These are phyloP conservation scores for Sclerotinia minor DNA, from an alignment of 2,329 filamentous ascomycete species.

Conservation along the genomic window DNA sequence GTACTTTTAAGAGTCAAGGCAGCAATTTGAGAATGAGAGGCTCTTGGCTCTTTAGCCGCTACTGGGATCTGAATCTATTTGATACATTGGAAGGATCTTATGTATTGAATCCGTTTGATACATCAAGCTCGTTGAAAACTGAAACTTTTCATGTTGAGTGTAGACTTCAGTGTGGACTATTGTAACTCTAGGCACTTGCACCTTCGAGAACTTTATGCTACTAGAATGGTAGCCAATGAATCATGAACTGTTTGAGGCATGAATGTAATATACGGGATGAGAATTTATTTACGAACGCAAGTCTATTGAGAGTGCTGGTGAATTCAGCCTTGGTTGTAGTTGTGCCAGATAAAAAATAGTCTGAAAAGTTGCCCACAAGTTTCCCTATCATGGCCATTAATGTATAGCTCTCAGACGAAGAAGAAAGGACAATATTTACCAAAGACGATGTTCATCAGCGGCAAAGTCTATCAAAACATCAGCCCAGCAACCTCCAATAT, in stretches of 20 bases:
- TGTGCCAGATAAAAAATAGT: slow-evolving; percentile 42
- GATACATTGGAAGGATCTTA: background rate
- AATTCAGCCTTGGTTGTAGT: slow-evolving; percentile 46
- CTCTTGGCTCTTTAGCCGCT: background rate
- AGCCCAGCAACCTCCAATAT: background rate
- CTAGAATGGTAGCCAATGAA: background rate
- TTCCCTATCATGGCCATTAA: slow-evolving; percentile 26
- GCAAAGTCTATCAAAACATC: slow-evolving; percentile 48
- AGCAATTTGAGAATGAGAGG: background rate
- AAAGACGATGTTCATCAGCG: slow-evolving; percentile 61
- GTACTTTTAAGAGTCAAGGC: background rate
- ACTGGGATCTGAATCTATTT: background rate
- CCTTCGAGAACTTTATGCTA: background rate
- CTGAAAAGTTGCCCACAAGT: slow-evolving; percentile 38
- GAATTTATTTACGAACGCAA: slow-evolving; percentile 46
- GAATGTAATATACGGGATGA: background rate
- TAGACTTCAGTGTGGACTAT: background rate
- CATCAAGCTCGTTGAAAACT: background rate
- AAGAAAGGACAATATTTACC: slow-evolving; percentile 42
- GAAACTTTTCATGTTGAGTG: background rate
- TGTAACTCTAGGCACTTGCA: background rate
- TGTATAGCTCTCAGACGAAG: background rate
- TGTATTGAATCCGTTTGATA: background rate
- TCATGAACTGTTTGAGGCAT: background rate
- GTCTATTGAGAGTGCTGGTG: slow-evolving; percentile 45